Conservation (phyloP, 306 rosid genomes). For the Corylus americana region DNA sequence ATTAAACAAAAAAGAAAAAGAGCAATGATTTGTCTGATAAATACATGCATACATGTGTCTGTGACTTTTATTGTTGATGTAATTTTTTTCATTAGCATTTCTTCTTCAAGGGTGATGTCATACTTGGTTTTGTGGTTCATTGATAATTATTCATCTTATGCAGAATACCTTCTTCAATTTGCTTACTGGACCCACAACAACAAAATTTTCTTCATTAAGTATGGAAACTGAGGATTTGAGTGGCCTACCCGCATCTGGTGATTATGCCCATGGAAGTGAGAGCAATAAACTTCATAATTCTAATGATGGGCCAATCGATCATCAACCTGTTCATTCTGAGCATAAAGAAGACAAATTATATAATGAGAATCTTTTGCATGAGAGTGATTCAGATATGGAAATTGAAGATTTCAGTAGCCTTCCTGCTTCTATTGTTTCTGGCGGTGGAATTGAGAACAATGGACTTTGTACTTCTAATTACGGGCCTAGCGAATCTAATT, state of each 20-base stretch:
- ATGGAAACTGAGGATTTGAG: conserved; percentile 54
- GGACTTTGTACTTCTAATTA: neutral
- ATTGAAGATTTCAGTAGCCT: conserved; percentile 36
- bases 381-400: conserved; percentile 42
- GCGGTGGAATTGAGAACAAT: conserved; percentile 26
- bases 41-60: neutral
- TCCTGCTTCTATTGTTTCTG: conserved; percentile 24
- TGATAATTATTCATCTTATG: conserved; percentile 18
- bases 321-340: conserved; percentile 27
- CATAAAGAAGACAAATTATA: conserved; percentile 22
- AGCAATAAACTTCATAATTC: conserved; percentile 19
- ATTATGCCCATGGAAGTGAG: conserved; percentile 36
- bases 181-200: conserved; percentile 4
- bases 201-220: conserved; percentile 21
- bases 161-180: conserved; percentile 20
- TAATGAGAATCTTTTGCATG: conserved; percentile 15
- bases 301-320: conserved; percentile 21
- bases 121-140: conserved; percentile 8
- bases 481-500: neutral
- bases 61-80: neutral
- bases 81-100: neutral
- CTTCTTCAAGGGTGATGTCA: neutral
- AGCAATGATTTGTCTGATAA: neutral
- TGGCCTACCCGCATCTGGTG: conserved; percentile 30
- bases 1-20: neutral